Percentiles rank a stretch among this genome's conserved stretches.
Evolutionary conservation across 2,329 filamentous ascomycete genomes (phyloP).

Genomic region (Verticillium albo-atrum): DNA sequence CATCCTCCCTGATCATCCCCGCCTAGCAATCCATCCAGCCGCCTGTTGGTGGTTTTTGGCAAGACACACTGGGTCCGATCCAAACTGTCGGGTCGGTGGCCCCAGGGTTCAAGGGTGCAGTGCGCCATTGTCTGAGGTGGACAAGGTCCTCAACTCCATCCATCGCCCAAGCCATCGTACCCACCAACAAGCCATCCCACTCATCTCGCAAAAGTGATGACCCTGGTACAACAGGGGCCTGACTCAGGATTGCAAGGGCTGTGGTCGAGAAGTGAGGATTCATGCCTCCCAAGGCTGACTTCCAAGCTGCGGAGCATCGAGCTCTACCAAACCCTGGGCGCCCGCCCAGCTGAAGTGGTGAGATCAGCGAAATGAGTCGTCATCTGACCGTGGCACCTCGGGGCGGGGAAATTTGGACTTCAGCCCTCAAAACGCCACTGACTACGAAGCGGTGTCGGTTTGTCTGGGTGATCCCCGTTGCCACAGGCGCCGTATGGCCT

Average conservation of each 20-base stretch:
- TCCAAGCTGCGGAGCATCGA: not conserved
- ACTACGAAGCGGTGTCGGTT: not conserved
- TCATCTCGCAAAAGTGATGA: not conserved
- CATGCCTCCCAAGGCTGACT: not conserved
- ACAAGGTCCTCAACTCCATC: not conserved
- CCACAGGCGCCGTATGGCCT: too few relatives aligned
- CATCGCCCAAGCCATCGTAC: not conserved
- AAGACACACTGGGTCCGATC: not conserved
- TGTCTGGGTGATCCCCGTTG: not conserved
- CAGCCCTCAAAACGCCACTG: not conserved
- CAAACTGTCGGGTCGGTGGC: conserved; percentile 1
- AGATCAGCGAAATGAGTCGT: not conserved
- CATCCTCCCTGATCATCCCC: not conserved
- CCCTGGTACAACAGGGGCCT: not conserved
- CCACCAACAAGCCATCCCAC: not conserved
- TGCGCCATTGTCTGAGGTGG: not conserved
- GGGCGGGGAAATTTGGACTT: not conserved
- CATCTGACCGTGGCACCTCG: not conserved
- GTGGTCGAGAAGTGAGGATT: not conserved
- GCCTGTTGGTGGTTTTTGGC: not conserved
- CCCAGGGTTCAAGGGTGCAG: conserved; percentile 1
- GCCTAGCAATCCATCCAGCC: not conserved
- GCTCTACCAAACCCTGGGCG: not conserved
- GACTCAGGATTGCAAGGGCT: not conserved
- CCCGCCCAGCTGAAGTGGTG: not conserved